These are phyloP conservation scores for Colletotrichum truncatum DNA, from an alignment of 2,329 filamentous ascomycete species.

Conservation along the genomic window DNA sequence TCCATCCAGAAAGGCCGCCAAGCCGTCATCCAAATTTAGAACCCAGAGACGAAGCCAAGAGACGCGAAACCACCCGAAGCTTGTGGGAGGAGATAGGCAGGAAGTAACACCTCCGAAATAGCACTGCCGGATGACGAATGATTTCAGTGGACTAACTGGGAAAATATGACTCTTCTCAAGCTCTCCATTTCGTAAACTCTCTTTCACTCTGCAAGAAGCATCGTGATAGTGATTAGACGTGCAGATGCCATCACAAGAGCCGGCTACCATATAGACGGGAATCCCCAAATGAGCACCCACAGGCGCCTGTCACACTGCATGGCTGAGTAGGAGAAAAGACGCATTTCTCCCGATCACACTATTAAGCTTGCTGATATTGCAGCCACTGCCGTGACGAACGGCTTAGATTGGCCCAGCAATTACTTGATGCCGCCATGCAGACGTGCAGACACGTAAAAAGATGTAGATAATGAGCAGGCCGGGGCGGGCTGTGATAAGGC, in stretches of 20 bases:
- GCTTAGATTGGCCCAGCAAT: neutral
- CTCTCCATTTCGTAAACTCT: too few species aligned
- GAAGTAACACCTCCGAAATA: slow-evolving; percentile 12
- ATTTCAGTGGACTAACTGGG: neutral
- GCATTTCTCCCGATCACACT: slow-evolving; percentile 4
- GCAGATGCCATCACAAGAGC: slow-evolving; percentile 9
- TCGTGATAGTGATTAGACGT: slow-evolving; percentile 17
- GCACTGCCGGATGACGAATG: slow-evolving; percentile 14
- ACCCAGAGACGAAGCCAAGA: neutral
- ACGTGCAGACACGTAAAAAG: neutral
- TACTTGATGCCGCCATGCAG: neutral
- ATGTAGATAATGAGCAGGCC: neutral
- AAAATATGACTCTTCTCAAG: neutral
- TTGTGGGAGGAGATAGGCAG: neutral
- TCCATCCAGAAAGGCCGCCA: neutral
- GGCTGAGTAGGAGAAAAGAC: neutral
- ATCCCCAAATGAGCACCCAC: neutral
- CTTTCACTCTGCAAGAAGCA: neutral
- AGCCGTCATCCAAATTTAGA: slow-evolving; percentile 8
- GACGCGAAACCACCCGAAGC: neutral
- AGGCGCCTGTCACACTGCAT: slow-evolving; percentile 19
- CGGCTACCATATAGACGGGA: neutral
- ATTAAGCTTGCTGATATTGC: slow-evolving; percentile 19
- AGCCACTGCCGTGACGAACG: neutral
- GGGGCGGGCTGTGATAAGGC: slow-evolving; percentile 1